A percentile compares a stretch with the other conserved stretches of the same genome.
Evolutionary conservation across 2,329 filamentous ascomycete genomes (phyloP).

Genomic region (Ophiostoma ulmi): DNA sequence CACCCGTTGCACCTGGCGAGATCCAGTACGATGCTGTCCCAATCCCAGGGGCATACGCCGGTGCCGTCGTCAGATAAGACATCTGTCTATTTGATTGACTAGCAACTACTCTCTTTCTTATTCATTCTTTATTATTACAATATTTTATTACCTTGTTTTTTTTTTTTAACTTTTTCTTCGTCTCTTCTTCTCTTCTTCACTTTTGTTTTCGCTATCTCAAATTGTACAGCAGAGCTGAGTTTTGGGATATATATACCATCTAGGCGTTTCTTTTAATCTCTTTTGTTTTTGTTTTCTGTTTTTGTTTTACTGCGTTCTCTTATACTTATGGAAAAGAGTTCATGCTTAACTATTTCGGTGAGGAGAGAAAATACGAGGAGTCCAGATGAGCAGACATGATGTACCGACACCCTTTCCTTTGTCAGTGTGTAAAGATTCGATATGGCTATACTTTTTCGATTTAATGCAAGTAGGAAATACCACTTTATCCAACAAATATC

Average conservation of each 20-base stretch:
- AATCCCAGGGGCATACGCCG: slow-evolving; percentile 78
- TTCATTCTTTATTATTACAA: slow-evolving; percentile 26
- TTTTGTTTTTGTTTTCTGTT: slow-evolving; percentile 4
- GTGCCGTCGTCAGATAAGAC: slow-evolving; percentile 35
- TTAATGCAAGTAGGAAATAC: slow-evolving; percentile 24
- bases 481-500: slow-evolving; percentile 15
- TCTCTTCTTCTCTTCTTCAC: slow-evolving; percentile 22
- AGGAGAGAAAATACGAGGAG: neutral
- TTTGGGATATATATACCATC: slow-evolving; percentile 23
- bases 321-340: neutral
- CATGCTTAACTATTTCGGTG: slow-evolving; percentile 7
- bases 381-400: neutral
- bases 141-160: slow-evolving; percentile 14
- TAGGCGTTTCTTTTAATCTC: slow-evolving; percentile 19
- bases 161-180: slow-evolving; percentile 10
- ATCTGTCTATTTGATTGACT: neutral
- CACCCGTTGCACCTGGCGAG: slow-evolving; percentile 70
- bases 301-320: slow-evolving; percentile 1
- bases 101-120: neutral
- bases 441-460: slow-evolving; percentile 16
- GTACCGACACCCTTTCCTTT: neutral
- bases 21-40: slow-evolving; percentile 79
- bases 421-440: slow-evolving; percentile 5
- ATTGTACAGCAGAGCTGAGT: slow-evolving; percentile 23
- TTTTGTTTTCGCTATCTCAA: slow-evolving; percentile 14